Conservation (phyloP, 176 grass and related monocot species). For the Lolium rigidum region DNA sequence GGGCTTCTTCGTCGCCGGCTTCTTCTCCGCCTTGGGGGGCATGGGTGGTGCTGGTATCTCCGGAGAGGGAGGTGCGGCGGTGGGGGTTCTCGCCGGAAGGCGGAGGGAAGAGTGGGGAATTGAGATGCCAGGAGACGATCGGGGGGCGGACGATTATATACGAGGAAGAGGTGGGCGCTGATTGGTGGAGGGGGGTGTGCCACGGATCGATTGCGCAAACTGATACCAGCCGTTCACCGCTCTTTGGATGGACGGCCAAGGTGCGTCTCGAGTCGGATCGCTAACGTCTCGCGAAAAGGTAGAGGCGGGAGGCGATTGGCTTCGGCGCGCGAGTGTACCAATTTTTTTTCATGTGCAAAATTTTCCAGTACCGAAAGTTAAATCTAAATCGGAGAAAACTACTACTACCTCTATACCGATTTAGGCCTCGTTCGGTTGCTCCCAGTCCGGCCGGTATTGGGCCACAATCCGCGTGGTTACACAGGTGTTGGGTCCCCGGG, state of each 20-base stretch:
- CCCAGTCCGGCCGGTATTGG: too few relatives aligned
- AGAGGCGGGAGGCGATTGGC: too few relatives aligned
- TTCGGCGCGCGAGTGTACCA: too few relatives aligned
- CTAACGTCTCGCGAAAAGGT: not conserved
- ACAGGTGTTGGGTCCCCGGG: too few relatives aligned
- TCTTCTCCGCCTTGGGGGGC: slow-evolving; percentile 15
- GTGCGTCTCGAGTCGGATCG: not conserved
- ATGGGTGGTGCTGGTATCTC: not conserved
- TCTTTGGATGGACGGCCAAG: not conserved
- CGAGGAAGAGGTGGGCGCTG: not conserved
- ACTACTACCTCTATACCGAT: too few relatives aligned
- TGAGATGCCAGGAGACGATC: not conserved
- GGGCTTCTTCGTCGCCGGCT: not conserved
- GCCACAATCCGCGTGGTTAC: too few relatives aligned
- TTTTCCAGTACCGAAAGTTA: too few relatives aligned
- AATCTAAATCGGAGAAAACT: too few relatives aligned
- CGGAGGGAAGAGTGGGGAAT: not conserved
- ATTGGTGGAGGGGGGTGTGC: not conserved
- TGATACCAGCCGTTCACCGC: not conserved
- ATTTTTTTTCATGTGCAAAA: too few relatives aligned
- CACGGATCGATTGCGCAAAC: not conserved
- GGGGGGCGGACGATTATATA: not conserved
- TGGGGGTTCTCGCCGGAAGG: not conserved
- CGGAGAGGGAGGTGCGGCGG: not conserved
- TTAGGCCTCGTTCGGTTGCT: too few relatives aligned